These are phyloP conservation scores for Hypoxylon sp. DNA, from an alignment of 2,329 filamentous ascomycete species.

Conservation along the genomic window DNA sequence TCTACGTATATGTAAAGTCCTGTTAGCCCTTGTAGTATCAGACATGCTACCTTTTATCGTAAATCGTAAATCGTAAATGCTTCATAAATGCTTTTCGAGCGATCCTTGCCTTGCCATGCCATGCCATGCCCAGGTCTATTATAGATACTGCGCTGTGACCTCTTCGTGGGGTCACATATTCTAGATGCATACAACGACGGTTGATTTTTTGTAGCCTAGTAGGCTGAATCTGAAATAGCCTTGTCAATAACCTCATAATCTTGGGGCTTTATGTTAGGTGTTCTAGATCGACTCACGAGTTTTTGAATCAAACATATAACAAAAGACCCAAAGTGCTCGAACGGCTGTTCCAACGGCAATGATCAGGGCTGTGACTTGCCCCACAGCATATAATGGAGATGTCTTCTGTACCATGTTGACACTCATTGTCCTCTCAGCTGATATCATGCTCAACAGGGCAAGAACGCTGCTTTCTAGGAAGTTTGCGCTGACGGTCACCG, in stretches of 20 bases:
- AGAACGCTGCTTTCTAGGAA: conserved; percentile 34
- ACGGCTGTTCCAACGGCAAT: conserved; percentile 26
- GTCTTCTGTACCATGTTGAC: conserved; percentile 31
- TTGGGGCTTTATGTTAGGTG: no score
- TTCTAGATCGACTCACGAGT: conserved; percentile 17
- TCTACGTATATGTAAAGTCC: background rate
- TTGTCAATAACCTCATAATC: background rate
- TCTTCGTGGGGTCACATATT: background rate
- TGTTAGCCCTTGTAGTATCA: background rate
- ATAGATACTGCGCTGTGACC: background rate
- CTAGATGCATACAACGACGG: background rate
- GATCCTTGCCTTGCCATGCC: background rate
- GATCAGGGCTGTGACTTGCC: conserved; percentile 30
- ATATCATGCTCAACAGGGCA: conserved; percentile 35
- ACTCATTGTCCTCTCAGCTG: conserved; percentile 31
- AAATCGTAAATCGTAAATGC: background rate
- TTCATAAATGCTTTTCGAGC: background rate
- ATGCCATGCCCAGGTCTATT: background rate
- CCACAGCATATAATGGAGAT: conserved; percentile 25
- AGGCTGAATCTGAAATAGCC: conserved; percentile 12
- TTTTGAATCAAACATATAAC: conserved; percentile 26
- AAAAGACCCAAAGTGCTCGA: conserved; percentile 32
- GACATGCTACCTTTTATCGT: background rate
- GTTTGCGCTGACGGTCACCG: conserved; percentile 27
- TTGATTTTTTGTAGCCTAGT: background rate